Evolutionary conservation across 805 yeast genomes (phyloP).

Genomic region (Wickerhamomyces canadensis): DNA sequence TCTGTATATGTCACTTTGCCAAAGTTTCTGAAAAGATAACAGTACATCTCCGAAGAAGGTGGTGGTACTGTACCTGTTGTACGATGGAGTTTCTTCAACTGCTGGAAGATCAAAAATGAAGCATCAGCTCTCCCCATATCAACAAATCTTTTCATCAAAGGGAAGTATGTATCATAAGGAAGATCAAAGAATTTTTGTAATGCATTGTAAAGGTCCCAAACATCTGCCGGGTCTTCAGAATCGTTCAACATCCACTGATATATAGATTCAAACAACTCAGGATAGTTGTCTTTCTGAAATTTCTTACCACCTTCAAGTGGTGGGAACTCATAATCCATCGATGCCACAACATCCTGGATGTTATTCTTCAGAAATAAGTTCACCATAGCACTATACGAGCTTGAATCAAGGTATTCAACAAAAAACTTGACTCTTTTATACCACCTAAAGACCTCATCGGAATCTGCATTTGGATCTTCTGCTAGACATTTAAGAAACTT

Average conservation of each 20-base stretch:
- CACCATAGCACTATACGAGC: conserved; percentile 34
- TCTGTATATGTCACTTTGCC: conserved; percentile 54
- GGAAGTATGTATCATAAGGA: conserved; percentile 54
- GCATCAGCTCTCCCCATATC: conserved; percentile 49
- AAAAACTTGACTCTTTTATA: conserved; percentile 39
- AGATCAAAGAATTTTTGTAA: conserved; percentile 49
- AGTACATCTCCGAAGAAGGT: conserved; percentile 51
- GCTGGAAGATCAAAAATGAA: conserved; percentile 56
- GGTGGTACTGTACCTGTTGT: conserved; percentile 42
- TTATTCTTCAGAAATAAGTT: conserved; percentile 29
- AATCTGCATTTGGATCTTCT: conserved; percentile 21
- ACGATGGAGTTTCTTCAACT: conserved; percentile 50
- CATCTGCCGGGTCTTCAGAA: conserved; percentile 31
- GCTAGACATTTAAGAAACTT: conserved; percentile 26
- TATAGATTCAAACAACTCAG: conserved; percentile 37
- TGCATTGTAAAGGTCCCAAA: conserved; percentile 56
- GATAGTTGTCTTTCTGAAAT: conserved; percentile 20
- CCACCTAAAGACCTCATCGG: conserved; percentile 24
- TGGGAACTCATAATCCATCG: conserved; percentile 39
- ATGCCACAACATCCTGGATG: conserved; percentile 35
- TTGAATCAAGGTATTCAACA: conserved; percentile 31
- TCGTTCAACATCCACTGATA: conserved; percentile 38
- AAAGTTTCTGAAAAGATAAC: conserved; percentile 53
- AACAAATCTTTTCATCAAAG: conserved; percentile 53
- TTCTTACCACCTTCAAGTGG: conserved; percentile 13